phyloP scores from a whole-genome alignment of 371 early-diverging fungal species.

The Apophysomyces ossiformis region DNA sequence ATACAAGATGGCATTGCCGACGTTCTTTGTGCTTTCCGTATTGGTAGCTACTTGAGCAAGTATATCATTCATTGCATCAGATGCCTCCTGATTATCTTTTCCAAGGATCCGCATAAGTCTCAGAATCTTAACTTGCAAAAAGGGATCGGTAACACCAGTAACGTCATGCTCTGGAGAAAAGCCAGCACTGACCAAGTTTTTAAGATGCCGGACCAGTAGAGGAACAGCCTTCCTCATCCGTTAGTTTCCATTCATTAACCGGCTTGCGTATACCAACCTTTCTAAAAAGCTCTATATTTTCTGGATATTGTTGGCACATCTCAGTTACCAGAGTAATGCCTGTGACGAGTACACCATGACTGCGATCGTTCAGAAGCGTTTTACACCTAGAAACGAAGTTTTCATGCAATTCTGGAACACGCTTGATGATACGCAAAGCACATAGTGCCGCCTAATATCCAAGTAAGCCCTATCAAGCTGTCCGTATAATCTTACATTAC shows the following conservation, averaged over 20 bases:
- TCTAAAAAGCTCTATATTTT: constrained; percentile 72
- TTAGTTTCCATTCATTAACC: not conserved
- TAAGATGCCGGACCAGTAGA: constrained; percentile 85
- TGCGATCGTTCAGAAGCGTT: constrained; percentile 86
- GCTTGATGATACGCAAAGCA: constrained; percentile 88
- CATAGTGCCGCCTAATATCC: constrained; percentile 85
- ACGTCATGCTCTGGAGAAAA: constrained; percentile 97
- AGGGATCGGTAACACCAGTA: constrained; percentile 95
- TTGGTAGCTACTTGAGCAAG: constrained; percentile 96
- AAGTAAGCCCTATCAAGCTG: not conserved
- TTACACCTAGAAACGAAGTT: constrained; percentile 80
- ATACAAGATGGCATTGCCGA: constrained; percentile 96
- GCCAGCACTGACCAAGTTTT: constrained; percentile 85
- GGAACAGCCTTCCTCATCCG: constrained; percentile 70
- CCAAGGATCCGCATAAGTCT: constrained; percentile 90
- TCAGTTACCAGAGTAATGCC: constrained; percentile 91
- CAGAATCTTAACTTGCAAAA: constrained; percentile 95
- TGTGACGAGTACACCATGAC: constrained; percentile 94
- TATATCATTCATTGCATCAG: constrained; percentile 96
- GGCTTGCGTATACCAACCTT: constrained; percentile 44
- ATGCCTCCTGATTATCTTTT: constrained; percentile 81
- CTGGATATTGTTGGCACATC: constrained; percentile 79
- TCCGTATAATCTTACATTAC: constrained; percentile 38
- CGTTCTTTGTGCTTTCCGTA: constrained; percentile 94
- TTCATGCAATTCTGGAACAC: constrained; percentile 92